Evolutionary conservation across 352 stramenopile genomes (phyloP), one percentile per base, ranked within the genome.

Genomic region (Globisporangium orthogonon): DNA sequence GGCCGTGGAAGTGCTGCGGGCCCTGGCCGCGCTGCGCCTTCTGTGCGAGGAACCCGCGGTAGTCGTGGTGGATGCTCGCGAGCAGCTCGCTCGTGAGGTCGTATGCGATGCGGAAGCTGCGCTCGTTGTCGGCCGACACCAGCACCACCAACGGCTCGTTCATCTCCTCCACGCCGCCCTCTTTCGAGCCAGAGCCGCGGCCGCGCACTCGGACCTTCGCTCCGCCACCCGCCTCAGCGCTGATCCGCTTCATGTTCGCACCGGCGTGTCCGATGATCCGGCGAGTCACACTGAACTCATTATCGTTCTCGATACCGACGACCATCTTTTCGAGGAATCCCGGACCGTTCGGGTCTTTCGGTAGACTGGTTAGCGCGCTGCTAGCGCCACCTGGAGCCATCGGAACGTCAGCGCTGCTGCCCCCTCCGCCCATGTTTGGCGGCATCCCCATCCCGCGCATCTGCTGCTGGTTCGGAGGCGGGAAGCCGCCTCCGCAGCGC

Each of bases 201-300:
- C 86, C 86, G n/a, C 86, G 86, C 33, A 95, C 77, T 47, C 85
- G 85, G 52, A 95, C 86, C 59, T 92, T 94, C 41, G 86, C 83
- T 48, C 86, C 86, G 0, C 83, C 83, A 29, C 83, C 74, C 1
- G 86, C 78, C 45, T 95, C 86, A 15, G 85, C 62, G 46, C 81
- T 92, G 58, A 95, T 95, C 15, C 86, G 86, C 63, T 95, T 94
- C 78, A 95, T 91, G 54, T 95, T 78, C 4, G 80, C 84, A 5
- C 83, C 86, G 0, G 69, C 73, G 17, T 79, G 83, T 5, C 86
- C 86, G 52, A 95, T 92, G 54, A 95, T 91, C 31, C 83, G 81
- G 1, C 83, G 82, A 23, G 83, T 92, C 37, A 93, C 83, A 10
- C 79, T 77, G 65, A 95, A 95, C 31, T 94, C 86, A 52, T 63